Evolutionary conservation across 768 basidiomycete genomes (phyloP).

Genomic region (Boletus rubropictus): DNA sequence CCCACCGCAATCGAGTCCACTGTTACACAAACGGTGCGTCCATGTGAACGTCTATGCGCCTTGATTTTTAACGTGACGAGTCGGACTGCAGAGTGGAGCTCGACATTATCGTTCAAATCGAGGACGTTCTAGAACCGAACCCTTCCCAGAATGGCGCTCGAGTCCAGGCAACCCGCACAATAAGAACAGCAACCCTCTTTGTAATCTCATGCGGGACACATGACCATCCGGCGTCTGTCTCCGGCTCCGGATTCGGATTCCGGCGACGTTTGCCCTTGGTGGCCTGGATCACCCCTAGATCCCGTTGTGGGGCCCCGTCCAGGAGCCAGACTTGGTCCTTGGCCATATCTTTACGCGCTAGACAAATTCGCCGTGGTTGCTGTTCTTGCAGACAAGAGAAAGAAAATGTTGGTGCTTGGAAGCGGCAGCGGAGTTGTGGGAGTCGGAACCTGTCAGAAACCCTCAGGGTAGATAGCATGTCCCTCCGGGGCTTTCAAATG

Average conservation of each 20-base stretch:
- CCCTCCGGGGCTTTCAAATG: conserved; percentile 2
- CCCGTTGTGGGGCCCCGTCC: background rate
- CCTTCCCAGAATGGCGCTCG: too few relatives aligned
- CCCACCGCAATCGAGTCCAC: too few relatives aligned
- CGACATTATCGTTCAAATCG: too few relatives aligned
- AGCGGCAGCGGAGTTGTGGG: background rate
- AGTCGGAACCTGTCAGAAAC: background rate
- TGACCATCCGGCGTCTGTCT: background rate
- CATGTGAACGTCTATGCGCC: background rate
- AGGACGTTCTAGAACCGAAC: background rate
- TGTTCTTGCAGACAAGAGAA: background rate
- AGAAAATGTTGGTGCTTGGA: too few relatives aligned
- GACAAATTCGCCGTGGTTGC: background rate
- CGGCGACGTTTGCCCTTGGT: background rate
- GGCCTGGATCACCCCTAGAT: background rate
- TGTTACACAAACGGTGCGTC: too few relatives aligned
- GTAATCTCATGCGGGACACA: background rate
- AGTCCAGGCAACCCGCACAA: too few relatives aligned
- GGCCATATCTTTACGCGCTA: background rate
- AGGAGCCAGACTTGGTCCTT: background rate
- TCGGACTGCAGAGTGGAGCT: background rate
- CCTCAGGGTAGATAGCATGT: background rate
- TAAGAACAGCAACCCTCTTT: background rate
- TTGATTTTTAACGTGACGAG: background rate
- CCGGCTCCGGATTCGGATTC: background rate